phyloP scores from a whole-genome alignment of 306 rosid genomes.

The Vigna reflexopilosa region DNA sequence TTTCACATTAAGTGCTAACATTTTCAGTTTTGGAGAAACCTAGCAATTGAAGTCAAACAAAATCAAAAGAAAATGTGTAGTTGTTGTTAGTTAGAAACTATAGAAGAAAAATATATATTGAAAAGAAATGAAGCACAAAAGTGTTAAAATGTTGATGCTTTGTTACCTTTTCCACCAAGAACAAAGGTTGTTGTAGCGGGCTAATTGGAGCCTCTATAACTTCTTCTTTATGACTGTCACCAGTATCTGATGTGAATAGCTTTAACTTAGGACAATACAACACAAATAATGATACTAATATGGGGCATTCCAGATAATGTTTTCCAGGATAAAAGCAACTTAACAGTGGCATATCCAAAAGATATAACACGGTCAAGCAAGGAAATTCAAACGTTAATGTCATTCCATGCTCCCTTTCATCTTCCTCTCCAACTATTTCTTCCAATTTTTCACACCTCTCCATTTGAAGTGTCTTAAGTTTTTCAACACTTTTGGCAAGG shows the following conservation, averaged over 20 bases:
- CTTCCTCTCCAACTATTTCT: conserved; percentile 24
- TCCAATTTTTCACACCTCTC: neutral
- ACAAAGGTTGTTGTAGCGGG: neutral
- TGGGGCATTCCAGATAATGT: conserved; percentile 8
- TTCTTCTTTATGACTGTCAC: neutral
- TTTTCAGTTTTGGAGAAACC: neutral
- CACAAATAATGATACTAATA: neutral
- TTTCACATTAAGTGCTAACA: neutral
- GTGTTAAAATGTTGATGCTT: neutral
- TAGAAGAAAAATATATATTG: neutral
- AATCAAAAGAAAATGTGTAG: neutral
- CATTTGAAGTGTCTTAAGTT: neutral
- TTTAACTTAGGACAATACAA: neutral
- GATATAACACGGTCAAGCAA: neutral
- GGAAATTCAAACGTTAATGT: conserved; percentile 7
- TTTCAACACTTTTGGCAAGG: neutral
- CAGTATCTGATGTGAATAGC: neutral
- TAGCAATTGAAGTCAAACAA: neutral
- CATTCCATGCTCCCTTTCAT: neutral
- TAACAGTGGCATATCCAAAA: neutral
- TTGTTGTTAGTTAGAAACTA: neutral
- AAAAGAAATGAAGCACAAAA: neutral
- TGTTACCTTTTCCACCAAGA: neutral
- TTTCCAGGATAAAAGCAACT: conserved; percentile 7
- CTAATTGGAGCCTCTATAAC: too few species aligned